Base-by-base conservation (phyloP, 306 rosid species). In the Fragaria nilgerrensis region DNA sequence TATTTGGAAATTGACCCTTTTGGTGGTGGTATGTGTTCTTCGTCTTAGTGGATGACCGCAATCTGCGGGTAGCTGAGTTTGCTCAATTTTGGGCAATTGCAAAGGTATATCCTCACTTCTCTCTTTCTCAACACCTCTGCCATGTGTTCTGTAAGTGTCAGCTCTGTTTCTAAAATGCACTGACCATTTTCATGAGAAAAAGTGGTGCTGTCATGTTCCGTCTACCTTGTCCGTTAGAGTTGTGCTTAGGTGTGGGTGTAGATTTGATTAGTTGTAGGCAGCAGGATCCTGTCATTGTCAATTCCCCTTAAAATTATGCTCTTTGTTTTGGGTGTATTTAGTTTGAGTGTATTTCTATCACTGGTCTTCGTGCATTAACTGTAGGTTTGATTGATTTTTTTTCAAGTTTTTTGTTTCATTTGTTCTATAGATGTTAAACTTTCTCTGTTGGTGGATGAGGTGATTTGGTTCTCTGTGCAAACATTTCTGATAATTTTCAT, bases 21-120 rank as follows among this genome's bases (percentile, higher is more conserved):
- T 92, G 96, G 89, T 89, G 97, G 89, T 95, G 99, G 92, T 92
- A 92, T 92, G 84, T 92, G 94, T 90, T 90, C 97, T 84, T 95
- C 92, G 91, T 90, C 97, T 95, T 90, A 95, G 99, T 95, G 99
- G 99, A 95, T 95, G 99, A 95, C 97, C 99, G 99, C 99, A 95
- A 92, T 95, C 99, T 92, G 99, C 99, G 97, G 99, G 95, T 92
- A 90, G 99, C 97, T 86, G 99, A 92, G 87, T 95, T 95, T 95
- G 96, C 97, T 92, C 99, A 95, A 88, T 95, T 95, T 95, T 95
- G 99, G 99, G 97, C 97, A 95, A 86, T 88, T 86, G 99, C 94
- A 78, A 95, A 95, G 99, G 99, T 95, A 95, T 92, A 87, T 79
- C 86, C 91, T 86, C 89, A 80, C 75, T 84, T 92, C 96, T 94